Evolutionary conservation across 768 basidiomycete species (phyloP).

Genomic region (Collybiopsis luxurians): DNA sequence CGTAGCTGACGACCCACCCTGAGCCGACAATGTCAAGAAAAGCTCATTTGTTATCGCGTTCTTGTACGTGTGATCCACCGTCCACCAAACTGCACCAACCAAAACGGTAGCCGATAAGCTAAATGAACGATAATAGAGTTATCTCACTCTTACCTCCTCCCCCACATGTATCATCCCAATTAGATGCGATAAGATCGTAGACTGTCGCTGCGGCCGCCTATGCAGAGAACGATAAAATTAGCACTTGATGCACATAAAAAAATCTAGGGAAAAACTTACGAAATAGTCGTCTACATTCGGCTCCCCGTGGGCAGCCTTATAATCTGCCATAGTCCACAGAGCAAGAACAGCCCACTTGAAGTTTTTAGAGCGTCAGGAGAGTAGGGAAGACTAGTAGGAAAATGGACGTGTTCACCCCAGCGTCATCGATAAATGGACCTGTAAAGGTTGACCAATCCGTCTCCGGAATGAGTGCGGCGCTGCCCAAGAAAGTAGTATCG

Average conservation of each 20-base stretch:
- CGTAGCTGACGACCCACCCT: background rate
- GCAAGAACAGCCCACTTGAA: conserved; percentile 52
- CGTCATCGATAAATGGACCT: conserved; percentile 50
- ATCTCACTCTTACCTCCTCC: conserved; percentile 40
- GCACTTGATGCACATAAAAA: background rate
- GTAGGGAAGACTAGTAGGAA: background rate
- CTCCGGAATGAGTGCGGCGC: conserved; percentile 32
- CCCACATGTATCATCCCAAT: conserved; percentile 50
- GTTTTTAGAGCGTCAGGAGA: background rate
- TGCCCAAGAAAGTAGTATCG: conserved; percentile 44
- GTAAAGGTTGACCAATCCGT: conserved; percentile 44
- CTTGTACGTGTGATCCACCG: conserved; percentile 52
- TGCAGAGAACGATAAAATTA: background rate
- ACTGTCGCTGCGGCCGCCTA: conserved; percentile 45
- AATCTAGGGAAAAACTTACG: conserved; percentile 14
- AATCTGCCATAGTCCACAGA: conserved; percentile 57
- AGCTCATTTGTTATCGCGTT: conserved; percentile 60
- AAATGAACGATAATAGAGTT: background rate
- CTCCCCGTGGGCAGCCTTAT: conserved; percentile 38
- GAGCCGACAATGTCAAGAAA: conserved; percentile 49
- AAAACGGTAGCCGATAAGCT: background rate
- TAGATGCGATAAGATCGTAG: conserved; percentile 48
- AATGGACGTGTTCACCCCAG: conserved; percentile 34
- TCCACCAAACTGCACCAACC: conserved; percentile 57
- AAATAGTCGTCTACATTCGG: conserved; percentile 23